These are phyloP conservation scores for Globisporangium canariense DNA, from an alignment of 352 stramenopile species.

Conservation along the genomic window DNA sequence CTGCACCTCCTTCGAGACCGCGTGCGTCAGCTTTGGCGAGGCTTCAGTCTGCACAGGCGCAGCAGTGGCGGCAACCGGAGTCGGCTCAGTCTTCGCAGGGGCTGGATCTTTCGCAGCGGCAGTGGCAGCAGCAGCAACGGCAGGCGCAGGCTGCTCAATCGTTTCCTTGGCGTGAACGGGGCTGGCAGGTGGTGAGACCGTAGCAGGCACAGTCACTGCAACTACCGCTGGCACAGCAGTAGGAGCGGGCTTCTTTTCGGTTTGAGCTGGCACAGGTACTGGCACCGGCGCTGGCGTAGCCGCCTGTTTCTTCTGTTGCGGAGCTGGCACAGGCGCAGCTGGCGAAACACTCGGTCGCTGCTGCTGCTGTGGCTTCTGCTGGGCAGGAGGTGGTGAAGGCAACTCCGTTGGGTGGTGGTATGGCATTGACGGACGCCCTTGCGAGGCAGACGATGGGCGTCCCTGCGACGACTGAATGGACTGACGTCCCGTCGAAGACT, in stretches of 20 bases:
- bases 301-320: slow-evolving; percentile 8
- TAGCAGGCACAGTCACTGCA: neutral
- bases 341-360: neutral
- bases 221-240: slow-evolving; percentile 5
- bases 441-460: neutral
- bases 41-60: slow-evolving; percentile 1
- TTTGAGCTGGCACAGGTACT: neutral
- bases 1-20: slow-evolving; percentile 18
- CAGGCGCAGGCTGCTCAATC: slow-evolving; percentile 5
- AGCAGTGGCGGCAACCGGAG: neutral
- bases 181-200: slow-evolving; percentile 1
- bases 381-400: slow-evolving; percentile 1
- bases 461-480: slow-evolving; percentile 8
- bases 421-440: slow-evolving; percentile 21
- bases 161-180: slow-evolving; percentile 6
- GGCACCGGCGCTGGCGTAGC: slow-evolving; percentile 12
- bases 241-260: slow-evolving; percentile 6
- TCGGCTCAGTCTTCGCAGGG: neutral
- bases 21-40: slow-evolving; percentile 8
- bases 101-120: neutral
- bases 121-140: neutral
- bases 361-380: slow-evolving; percentile 7
- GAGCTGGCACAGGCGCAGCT: slow-evolving; percentile 5
- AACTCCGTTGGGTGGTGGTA: slow-evolving; percentile 19
- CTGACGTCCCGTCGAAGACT: slow-evolving; percentile 11